phyloP scores from a whole-genome alignment of 2,329 filamentous ascomycete genomes.

The Fusarium incarnatum region DNA sequence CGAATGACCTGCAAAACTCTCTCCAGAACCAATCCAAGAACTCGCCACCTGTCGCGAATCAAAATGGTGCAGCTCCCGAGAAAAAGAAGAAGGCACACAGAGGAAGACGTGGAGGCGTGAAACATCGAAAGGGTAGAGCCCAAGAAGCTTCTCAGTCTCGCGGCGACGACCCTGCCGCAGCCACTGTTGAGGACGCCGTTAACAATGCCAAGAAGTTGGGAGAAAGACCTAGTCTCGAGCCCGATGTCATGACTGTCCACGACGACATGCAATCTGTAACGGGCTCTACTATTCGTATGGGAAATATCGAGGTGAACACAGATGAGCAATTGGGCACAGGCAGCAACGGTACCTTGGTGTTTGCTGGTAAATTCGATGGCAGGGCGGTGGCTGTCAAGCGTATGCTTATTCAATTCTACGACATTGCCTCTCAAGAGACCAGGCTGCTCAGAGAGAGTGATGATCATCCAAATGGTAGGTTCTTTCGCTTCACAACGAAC shows the following conservation, averaged over 20 bases:
- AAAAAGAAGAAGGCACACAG: slow-evolving; percentile 78
- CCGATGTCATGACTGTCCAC: slow-evolving; percentile 69
- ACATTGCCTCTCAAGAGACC: slow-evolving; percentile 94
- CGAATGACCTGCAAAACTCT: slow-evolving; percentile 5
- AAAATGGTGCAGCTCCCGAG: slow-evolving; percentile 47
- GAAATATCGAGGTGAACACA: slow-evolving; percentile 72
- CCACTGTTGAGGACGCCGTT: slow-evolving; percentile 71
- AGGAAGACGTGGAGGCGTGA: slow-evolving; percentile 77
- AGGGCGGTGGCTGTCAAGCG: slow-evolving; percentile 95
- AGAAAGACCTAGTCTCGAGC: slow-evolving; percentile 65
- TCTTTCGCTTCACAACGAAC: too few relatives aligned
- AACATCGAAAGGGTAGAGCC: slow-evolving; percentile 70
- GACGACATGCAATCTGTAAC: slow-evolving; percentile 70
- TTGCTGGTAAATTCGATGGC: slow-evolving; percentile 92
- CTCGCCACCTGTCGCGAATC: slow-evolving; percentile 6
- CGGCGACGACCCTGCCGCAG: slow-evolving; percentile 58
- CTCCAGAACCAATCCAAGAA: neutral
- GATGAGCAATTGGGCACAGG: slow-evolving; percentile 77
- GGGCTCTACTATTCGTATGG: slow-evolving; percentile 70
- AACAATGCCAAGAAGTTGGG: slow-evolving; percentile 70
- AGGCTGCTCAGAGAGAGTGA: slow-evolving; percentile 91
- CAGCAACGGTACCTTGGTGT: slow-evolving; percentile 97
- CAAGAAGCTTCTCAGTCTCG: slow-evolving; percentile 64
- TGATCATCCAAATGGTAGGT: slow-evolving; percentile 84
- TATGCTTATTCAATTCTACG: slow-evolving; percentile 95